Evolutionary conservation across 2,329 filamentous ascomycete species (phyloP).

Genomic region (Fusarium fracticaudum): DNA sequence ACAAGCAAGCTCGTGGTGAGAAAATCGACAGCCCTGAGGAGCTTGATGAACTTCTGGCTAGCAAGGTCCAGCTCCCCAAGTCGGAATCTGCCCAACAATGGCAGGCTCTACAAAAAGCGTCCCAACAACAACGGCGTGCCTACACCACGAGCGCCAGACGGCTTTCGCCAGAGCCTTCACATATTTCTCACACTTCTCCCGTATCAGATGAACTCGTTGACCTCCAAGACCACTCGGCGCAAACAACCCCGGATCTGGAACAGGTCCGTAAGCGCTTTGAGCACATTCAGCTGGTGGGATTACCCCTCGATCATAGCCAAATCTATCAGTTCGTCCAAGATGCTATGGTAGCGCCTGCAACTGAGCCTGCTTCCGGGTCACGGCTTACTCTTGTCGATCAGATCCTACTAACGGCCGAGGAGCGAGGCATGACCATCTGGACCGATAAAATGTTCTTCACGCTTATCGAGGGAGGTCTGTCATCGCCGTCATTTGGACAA

Average conservation of each 20-base stretch:
- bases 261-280: slow-evolving; percentile 45
- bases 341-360: slow-evolving; percentile 46
- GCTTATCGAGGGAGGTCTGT: slow-evolving; percentile 54
- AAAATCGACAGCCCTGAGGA: slow-evolving; percentile 33
- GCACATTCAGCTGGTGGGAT: slow-evolving; percentile 53
- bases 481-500: slow-evolving; percentile 44
- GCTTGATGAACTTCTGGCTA: slow-evolving; percentile 45
- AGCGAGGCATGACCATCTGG: slow-evolving; percentile 56
- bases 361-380: slow-evolving; percentile 37
- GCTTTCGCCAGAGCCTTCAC: slow-evolving; percentile 11
- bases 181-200: too few relatives aligned
- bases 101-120: slow-evolving; percentile 49
- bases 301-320: slow-evolving; percentile 48
- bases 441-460: slow-evolving; percentile 59
- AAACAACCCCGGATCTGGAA: slow-evolving; percentile 20
- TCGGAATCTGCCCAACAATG: slow-evolving; percentile 47
- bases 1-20: slow-evolving; percentile 45
- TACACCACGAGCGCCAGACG: slow-evolving; percentile 48
- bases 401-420: slow-evolving; percentile 56
- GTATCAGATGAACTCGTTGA: background rate
- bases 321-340: slow-evolving; percentile 51
- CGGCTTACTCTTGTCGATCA: slow-evolving; percentile 54
- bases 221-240: background rate
- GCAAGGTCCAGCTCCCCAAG: slow-evolving; percentile 47
- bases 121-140: slow-evolving; percentile 47